A percentile compares a stretch with the other conserved stretches of the same genome.
Evolutionary conservation across 192 early-diverging fungal species (phyloP).

Genomic region (Dissophora globulifera): DNA sequence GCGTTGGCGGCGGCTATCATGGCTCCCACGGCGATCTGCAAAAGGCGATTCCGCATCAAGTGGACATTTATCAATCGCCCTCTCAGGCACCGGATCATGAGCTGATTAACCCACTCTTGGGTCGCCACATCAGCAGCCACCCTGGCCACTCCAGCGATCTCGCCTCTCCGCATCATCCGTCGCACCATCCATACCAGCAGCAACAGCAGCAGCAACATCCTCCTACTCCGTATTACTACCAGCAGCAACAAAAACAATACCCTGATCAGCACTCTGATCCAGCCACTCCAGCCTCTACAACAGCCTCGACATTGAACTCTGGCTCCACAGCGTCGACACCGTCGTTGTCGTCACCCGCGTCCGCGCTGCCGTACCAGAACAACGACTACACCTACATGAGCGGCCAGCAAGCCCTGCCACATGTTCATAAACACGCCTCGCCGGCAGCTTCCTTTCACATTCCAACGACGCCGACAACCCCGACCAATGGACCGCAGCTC

Average conservation of each 20-base stretch:
- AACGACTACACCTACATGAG: conserved; percentile 13
- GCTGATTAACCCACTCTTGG: conserved; percentile 14
- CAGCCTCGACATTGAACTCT: conserved; percentile 9
- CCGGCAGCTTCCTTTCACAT: conserved; percentile 10
- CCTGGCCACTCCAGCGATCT: conserved; percentile 18
- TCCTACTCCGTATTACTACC: neutral
- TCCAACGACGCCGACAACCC: conserved; percentile 9
- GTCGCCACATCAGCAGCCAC: conserved; percentile 26
- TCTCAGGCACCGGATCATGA: conserved; percentile 19
- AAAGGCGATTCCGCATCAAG: conserved; percentile 30
- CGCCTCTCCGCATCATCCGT: conserved; percentile 18
- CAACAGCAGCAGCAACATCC: conserved; percentile 18
- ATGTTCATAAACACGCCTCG: neutral
- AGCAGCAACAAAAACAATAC: conserved; percentile 14
- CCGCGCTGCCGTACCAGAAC: conserved; percentile 16
- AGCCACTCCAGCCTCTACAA: conserved; percentile 1
- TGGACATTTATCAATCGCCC: conserved; percentile 43
- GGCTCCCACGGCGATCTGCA: conserved; percentile 20
- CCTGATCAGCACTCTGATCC: conserved; percentile 28
- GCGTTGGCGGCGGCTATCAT: conserved; percentile 12
- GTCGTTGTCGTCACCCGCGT: conserved; percentile 5
- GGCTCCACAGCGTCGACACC: conserved; percentile 12
- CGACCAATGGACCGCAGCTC: neutral
- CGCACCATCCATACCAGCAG: conserved; percentile 13
- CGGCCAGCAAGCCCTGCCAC: conserved; percentile 1